Conservation (phyloP, 495 filamentous ascomycete genomes). For the Penicillium cinerascens region DNA sequence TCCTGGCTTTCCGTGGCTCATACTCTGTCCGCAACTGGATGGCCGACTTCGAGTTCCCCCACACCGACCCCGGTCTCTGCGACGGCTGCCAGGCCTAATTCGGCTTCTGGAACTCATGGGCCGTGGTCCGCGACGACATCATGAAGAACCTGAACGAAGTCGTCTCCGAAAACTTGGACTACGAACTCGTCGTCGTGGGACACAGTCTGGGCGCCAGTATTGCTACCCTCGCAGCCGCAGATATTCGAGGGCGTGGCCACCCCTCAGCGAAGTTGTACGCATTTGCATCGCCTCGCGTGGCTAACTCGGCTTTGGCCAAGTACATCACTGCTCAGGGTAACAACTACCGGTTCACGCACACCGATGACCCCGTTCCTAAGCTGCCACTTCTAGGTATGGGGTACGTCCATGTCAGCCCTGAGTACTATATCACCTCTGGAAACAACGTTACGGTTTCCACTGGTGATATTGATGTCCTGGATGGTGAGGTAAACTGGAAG, state of each 20-base stretch:
- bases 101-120: slow-evolving; percentile 55
- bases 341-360: slow-evolving; percentile 64
- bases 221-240: slow-evolving; percentile 55
- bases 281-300: slow-evolving; percentile 63
- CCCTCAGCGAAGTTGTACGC: slow-evolving; percentile 50
- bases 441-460: slow-evolving; percentile 33
- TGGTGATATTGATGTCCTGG: slow-evolving; percentile 30
- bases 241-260: slow-evolving; percentile 47
- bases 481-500: slow-evolving; percentile 30
- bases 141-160: slow-evolving; percentile 32
- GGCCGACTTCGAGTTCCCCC: slow-evolving; percentile 47
- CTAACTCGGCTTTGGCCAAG: slow-evolving; percentile 49
- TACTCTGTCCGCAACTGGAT: slow-evolving; percentile 64
- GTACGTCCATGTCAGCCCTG: slow-evolving; percentile 60
- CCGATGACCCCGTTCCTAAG: slow-evolving; percentile 59
- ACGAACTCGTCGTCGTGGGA: slow-evolving; percentile 54
- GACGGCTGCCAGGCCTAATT: slow-evolving; percentile 43
- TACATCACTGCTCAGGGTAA: slow-evolving; percentile 51
- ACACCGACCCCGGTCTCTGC: slow-evolving; percentile 42
- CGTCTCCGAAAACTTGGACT: slow-evolving; percentile 38
- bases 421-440: slow-evolving; percentile 52
- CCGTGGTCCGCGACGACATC: slow-evolving; percentile 36
- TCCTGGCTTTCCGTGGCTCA: slow-evolving; percentile 64
- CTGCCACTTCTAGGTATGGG: slow-evolving; percentile 54
- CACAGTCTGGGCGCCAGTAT: slow-evolving; percentile 65